Evolutionary conservation across 371 early-diverging fungal species (phyloP).

Genomic region (Dinochytrium kinnereticum): DNA sequence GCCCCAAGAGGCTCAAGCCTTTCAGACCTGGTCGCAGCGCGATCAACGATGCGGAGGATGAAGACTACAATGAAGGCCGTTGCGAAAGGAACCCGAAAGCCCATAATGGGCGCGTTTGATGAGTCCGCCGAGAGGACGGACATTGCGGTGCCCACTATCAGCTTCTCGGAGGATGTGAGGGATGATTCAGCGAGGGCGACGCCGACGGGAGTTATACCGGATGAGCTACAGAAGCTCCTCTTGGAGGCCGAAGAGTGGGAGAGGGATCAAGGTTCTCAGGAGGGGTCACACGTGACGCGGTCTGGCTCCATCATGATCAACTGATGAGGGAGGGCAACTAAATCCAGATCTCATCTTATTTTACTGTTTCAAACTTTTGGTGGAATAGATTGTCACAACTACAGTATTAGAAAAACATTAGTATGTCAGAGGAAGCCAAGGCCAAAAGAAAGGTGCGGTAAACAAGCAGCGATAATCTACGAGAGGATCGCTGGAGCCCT

Average conservation of each 20-base stretch:
- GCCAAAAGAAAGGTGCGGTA: too few relatives aligned
- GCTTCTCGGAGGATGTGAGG: neutral
- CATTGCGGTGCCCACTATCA: neutral
- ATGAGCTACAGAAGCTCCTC: neutral
- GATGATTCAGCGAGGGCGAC: neutral
- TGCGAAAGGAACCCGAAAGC: neutral
- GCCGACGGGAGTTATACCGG: neutral
- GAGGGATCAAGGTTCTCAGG: too few relatives aligned
- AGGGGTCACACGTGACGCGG: too few relatives aligned
- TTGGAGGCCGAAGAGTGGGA: conserved; percentile 1
- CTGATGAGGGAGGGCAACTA: too few relatives aligned
- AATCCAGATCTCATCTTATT: too few relatives aligned
- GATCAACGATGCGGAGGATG: neutral
- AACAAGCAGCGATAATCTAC: too few relatives aligned
- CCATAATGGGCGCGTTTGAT: neutral
- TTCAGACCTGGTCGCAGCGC: neutral
- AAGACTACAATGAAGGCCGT: neutral
- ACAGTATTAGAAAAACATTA: too few relatives aligned
- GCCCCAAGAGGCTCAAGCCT: neutral
- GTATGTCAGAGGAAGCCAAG: too few relatives aligned
- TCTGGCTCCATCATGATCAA: neutral
- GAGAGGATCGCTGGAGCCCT: too few relatives aligned
- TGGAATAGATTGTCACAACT: too few relatives aligned
- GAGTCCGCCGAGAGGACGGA: neutral
- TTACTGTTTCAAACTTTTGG: too few relatives aligned